Evolutionary conservation across 1,284 basidiomycete species (phyloP).

Genomic region (Marasmius fiardii): DNA sequence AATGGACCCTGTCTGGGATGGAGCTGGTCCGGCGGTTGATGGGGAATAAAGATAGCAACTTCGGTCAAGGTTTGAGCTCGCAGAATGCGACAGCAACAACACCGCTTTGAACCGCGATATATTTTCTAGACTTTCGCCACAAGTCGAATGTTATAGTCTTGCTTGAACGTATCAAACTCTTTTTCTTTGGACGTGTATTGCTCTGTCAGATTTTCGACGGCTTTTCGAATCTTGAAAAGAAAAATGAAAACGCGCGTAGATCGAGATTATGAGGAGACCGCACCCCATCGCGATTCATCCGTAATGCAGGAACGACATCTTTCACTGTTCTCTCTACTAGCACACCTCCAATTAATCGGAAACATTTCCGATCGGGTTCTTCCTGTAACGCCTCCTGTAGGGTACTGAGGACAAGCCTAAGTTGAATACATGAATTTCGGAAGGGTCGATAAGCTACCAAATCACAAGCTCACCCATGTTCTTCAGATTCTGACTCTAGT

Average conservation of each 20-base stretch:
- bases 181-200: constrained; percentile 88
- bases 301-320: constrained; percentile 89
- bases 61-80: too few species aligned
- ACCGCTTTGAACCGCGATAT: not conserved
- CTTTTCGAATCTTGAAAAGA: constrained; percentile 67
- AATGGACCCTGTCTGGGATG: too few species aligned
- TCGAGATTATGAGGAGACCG: constrained; percentile 20
- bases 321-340: constrained; percentile 95
- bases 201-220: constrained; percentile 71
- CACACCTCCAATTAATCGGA: constrained; percentile 94
- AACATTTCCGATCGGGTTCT: constrained; percentile 92
- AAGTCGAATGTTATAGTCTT: constrained; percentile 77
- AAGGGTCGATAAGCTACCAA: constrained; percentile 1
- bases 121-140: constrained; percentile 23
- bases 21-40: too few species aligned
- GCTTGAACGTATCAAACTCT: constrained; percentile 81
- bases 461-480: constrained; percentile 63
- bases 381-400: constrained; percentile 73
- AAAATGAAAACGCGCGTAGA: constrained; percentile 5
- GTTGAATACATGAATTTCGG: constrained; percentile 12
- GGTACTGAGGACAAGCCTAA: constrained; percentile 87
- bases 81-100: too few species aligned
- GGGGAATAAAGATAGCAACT: too few species aligned
- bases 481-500: constrained; percentile 89
- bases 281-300: constrained; percentile 84